Evolutionary conservation across 768 basidiomycete genomes (phyloP).

Genomic region (Galerina marginata): DNA sequence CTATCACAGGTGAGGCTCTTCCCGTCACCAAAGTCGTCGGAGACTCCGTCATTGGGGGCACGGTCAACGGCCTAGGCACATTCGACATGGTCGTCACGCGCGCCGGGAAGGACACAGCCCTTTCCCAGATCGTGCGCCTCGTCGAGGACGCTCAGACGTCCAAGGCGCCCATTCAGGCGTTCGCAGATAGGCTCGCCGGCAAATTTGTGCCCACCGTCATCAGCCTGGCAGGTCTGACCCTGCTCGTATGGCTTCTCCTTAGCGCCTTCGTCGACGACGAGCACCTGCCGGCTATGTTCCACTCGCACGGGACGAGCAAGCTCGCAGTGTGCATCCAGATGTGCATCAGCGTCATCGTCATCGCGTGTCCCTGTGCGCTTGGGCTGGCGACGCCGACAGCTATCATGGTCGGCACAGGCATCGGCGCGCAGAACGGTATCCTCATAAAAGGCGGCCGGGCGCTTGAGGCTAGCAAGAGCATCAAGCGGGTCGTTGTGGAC

Average conservation of each 20-base stretch:
- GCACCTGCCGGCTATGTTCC: constrained; percentile 84
- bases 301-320: constrained; percentile 79
- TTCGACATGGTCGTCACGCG: constrained; percentile 96
- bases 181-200: constrained; percentile 93
- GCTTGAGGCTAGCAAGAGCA: constrained; percentile 85
- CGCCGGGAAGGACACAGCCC: constrained; percentile 94
- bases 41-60: constrained; percentile 92
- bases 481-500: constrained; percentile 87
- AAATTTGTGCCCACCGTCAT: constrained; percentile 95
- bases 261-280: constrained; percentile 60
- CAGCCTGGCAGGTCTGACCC: constrained; percentile 79
- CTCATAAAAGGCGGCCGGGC: constrained; percentile 97
- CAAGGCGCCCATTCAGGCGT: constrained; percentile 97
- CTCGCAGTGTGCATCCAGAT: constrained; percentile 93
- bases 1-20: constrained; percentile 93
- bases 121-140: constrained; percentile 94
- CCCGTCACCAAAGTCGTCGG: constrained; percentile 86
- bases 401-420: constrained; percentile 98
- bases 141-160: constrained; percentile 98
- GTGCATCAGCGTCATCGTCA: constrained; percentile 97
- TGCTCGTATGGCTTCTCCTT: constrained; percentile 82
- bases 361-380: constrained; percentile 97
- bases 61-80: constrained; percentile 95
- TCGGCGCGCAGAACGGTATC: constrained; percentile 96
- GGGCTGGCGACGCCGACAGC: constrained; percentile 97